Base-by-base conservation (phyloP, 306 rosid genomes). In the barrel medic (Medicago truncatula) region DNA sequence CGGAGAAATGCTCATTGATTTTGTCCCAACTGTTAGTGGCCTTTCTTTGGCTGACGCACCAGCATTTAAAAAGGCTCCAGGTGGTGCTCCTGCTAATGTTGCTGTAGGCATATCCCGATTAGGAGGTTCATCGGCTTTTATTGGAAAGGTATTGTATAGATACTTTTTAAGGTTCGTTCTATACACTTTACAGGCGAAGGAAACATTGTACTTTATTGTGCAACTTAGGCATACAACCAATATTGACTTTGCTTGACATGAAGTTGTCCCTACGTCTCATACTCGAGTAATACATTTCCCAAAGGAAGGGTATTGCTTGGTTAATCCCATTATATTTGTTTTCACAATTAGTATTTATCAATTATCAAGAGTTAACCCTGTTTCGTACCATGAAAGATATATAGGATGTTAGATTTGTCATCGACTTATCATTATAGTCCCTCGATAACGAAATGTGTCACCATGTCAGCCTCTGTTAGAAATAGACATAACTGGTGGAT, bases 71-170 rank as follows among this genome's bases (percentile, higher is more conserved):
- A 95, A 95, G 82, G 98, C 98, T 80, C 87, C 98, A 9, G 98
- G 98, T 21, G 98, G 98, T 67, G 98, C 97, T 71, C 98, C 97
- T 79, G 98, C 98, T 20, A 94, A 94, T 82, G 98, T 94, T 81
- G 97, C 98, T 16, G 98, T 94, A 57, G 98, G 96, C 72, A 85
- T 94, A 83, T 82, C 98, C 49, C 88, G 98, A 49, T 90, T 94
- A 46, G 98, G 98, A 66, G 97, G 98, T 70, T 92, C 95, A 54
- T 83, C 98, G 1, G 98, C 98, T 78, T 92, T 94, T 77, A 90
- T 92, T 43, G 98, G 98, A 62, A 94, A 94, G 97, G 98, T 94
- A 85, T 65, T 80, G 17, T 50, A 52, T 13, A 25, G 41, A 57
- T 69, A 53, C n/a, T n/a, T 65, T 38, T 66, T 9, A 10, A 25